Evolutionary conservation across 805 yeast species (phyloP).

Genomic region (Nakazawaea wyomingensis): DNA sequence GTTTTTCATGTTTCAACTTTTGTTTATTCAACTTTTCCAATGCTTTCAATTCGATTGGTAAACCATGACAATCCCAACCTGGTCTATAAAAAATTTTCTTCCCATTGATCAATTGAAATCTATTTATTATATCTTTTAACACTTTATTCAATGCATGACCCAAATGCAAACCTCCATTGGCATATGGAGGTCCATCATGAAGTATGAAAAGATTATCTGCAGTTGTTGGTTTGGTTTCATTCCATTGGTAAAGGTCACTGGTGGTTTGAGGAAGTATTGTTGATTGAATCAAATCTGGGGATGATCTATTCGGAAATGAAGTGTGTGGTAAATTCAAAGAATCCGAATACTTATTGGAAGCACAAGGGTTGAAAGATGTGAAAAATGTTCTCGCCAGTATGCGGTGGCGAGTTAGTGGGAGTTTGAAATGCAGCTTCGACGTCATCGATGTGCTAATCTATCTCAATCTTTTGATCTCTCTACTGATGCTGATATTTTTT

Average conservation of each 20-base stretch:
- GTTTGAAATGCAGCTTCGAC: background rate
- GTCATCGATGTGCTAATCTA: background rate
- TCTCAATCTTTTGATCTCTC: background rate
- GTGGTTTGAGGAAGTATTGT: conserved; percentile 49
- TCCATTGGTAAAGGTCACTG: conserved; percentile 62
- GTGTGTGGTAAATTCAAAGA: conserved; percentile 67
- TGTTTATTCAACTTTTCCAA: conserved; percentile 37
- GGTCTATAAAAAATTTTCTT: conserved; percentile 69
- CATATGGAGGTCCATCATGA: conserved; percentile 99
- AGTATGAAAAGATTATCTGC: conserved; percentile 50
- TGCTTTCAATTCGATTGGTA: conserved; percentile 92
- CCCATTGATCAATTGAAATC: conserved; percentile 63
- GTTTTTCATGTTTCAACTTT: conserved; percentile 24
- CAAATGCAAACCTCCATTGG: conserved; percentile 88
- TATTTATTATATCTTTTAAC: conserved; percentile 75
- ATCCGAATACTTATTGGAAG: conserved; percentile 35
- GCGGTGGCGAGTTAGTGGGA: background rate
- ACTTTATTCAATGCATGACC: conserved; percentile 92
- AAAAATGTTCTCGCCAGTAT: background rate
- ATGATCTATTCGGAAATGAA: conserved; percentile 57
- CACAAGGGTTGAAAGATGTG: conserved; percentile 7
- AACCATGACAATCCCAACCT: conserved; percentile 99
- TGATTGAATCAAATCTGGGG: conserved; percentile 35
- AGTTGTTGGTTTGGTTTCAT: conserved; percentile 25
- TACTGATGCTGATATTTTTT: no score